These are phyloP conservation scores for Candida ipomoeae DNA, from an alignment of 805 yeast species.

Conservation along the genomic window DNA sequence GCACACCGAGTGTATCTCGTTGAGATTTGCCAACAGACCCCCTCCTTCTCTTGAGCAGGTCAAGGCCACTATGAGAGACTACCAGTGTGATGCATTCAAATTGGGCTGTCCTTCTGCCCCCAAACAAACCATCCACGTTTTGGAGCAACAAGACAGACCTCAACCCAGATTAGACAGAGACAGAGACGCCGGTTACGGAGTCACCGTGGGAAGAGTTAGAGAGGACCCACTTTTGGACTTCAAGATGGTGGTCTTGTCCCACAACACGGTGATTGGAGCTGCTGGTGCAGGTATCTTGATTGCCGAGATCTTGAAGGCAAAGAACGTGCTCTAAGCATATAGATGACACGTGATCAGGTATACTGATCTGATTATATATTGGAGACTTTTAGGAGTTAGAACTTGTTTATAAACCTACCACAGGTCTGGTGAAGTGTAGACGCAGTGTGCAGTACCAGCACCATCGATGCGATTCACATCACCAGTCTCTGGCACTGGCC, in stretches of 20 bases:
- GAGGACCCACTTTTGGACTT: constrained; percentile 89
- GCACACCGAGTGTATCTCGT: constrained; percentile 91
- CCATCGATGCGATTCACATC: neutral
- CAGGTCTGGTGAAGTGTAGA: neutral
- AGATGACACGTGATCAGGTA: neutral
- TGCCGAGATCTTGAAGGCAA: constrained; percentile 83
- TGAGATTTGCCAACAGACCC: constrained; percentile 75
- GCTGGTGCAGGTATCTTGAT: constrained; percentile 97
- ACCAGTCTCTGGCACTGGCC: neutral
- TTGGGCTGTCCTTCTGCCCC: constrained; percentile 92
- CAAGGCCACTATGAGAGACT: constrained; percentile 63
- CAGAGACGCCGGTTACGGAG: constrained; percentile 91
- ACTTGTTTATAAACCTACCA: neutral
- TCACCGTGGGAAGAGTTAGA: constrained; percentile 90
- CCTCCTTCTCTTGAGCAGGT: constrained; percentile 83
- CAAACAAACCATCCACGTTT: constrained; percentile 81
- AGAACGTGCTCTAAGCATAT: constrained; percentile 55
- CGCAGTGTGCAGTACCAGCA: neutral
- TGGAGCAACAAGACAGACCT: constrained; percentile 90
- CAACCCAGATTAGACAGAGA: constrained; percentile 97
- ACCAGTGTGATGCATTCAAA: constrained; percentile 75
- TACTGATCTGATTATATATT: neutral
- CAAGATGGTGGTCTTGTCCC: constrained; percentile 96
- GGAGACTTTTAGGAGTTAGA: neutral
- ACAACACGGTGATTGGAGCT: constrained; percentile 96